Base-by-base conservation (phyloP, 768 basidiomycete species). In the Pholiota molesta region DNA sequence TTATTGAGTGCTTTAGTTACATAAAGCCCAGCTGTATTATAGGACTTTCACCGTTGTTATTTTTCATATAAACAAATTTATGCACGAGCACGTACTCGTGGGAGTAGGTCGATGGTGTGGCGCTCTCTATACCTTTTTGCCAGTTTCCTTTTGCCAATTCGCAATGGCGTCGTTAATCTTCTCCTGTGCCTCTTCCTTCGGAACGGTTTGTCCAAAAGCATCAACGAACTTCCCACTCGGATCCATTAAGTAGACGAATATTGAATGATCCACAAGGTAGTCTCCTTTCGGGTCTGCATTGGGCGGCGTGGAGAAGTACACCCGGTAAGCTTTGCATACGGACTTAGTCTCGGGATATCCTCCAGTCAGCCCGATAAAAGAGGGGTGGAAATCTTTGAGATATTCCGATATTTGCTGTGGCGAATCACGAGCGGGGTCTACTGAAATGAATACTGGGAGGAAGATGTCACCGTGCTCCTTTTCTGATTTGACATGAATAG, bases 191-290 rank as follows among this genome's bases (percentile, higher is more conserved):
- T 93, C 90, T 21, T 87, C 83, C 13, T 85, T 81, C 0, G 83
- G 83, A 57, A 83, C 88, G 54, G 81, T 83, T 79, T 97, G 95
- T 5, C 97, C 97, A 73, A 98, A 98, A 1, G 97, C 97, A 64
- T 99, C 95, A 0, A 98, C 93, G 67, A 99, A 99, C 70, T 90
- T 83, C 1, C 97, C 97, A 5, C 87, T 75, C 1, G 97, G 97
- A 70, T 98, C 95, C 95, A 99, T 97, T 37, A 99, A 84, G 76
- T 99, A 99, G 67, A 99, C 92, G 76, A 95, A 98, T 73, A 97
- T 97, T 44, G 92, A 95, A 74, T 92, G 91, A 77, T 99, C 97
- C 35, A 99, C 97, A 47, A 99, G 86, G 73, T 99, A 99, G 78
- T 99, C 97, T 54, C 95, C 96, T 9, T 83, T 86, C 16, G 90